Percentiles rank a stretch among this genome's conserved stretches.
These are phyloP conservation scores for Diversispora epigaea DNA, from an alignment of 192 early-diverging fungal species.

Conservation along the genomic window DNA sequence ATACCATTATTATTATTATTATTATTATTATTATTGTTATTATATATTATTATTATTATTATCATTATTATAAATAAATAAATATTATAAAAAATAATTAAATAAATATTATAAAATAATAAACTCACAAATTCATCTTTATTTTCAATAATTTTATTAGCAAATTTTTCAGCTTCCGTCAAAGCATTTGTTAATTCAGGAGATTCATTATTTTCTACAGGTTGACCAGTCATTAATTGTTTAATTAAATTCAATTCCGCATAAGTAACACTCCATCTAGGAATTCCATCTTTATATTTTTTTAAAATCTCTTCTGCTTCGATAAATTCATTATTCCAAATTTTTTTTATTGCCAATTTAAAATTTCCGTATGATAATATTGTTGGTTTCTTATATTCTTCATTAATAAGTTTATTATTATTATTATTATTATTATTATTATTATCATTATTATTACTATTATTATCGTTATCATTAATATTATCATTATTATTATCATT, in stretches of 20 bases:
- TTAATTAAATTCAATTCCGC: conserved; percentile 44
- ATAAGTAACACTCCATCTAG: conserved; percentile 43
- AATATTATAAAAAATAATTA: background rate
- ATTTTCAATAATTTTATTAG: conserved; percentile 36
- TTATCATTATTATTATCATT: background rate
- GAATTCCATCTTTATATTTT: conserved; percentile 25
- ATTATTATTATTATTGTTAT: no score
- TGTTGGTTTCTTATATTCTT: no score
- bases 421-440: background rate
- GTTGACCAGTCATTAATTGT: conserved; percentile 42
- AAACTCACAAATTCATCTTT: conserved; percentile 37
- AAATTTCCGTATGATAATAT: background rate
- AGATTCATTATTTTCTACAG: conserved; percentile 35
- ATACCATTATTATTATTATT: no score
- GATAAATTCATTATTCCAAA: conserved; percentile 46
- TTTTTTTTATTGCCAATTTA: conserved; percentile 18
- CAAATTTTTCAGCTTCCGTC: conserved; percentile 39
- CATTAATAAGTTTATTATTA: no score
- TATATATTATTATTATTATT: background rate
- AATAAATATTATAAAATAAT: background rate
- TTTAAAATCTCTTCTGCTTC: conserved; percentile 38
- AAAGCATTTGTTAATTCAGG: conserved; percentile 41
- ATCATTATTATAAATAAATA: background rate
- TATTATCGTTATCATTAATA: background rate
- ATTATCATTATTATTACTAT: background rate